phyloP scores from a whole-genome alignment of 1,284 basidiomycete genomes.

The Pseudozyma sp. region DNA sequence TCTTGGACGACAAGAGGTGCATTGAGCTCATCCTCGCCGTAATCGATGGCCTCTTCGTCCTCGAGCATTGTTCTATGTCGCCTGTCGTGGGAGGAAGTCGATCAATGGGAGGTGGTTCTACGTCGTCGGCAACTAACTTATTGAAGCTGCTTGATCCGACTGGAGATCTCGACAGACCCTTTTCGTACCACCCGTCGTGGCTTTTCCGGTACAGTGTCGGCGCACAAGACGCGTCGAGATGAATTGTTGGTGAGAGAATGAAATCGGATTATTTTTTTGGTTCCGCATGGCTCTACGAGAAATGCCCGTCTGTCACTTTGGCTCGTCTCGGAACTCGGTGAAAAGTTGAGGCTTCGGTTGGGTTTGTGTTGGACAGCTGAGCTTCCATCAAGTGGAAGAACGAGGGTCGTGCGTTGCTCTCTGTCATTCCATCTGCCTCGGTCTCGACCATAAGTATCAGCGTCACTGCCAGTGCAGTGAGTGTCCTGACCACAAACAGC shows the following conservation, averaged over 20 bases:
- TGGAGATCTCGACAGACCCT: background rate
- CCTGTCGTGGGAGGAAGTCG: too few species aligned
- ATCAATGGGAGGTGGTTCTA: too few species aligned
- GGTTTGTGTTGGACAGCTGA: slow-evolving; percentile 1
- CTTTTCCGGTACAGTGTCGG: background rate
- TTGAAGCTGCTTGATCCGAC: too few species aligned
- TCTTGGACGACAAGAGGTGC: slow-evolving; percentile 22
- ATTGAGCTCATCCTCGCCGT: slow-evolving; percentile 43
- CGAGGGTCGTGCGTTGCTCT: background rate
- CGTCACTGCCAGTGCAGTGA: too few species aligned
- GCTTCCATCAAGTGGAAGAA: background rate
- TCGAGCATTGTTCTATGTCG: slow-evolving; percentile 27
- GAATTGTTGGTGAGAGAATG: too few species aligned
- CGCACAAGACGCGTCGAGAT: background rate
- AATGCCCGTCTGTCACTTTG: background rate
- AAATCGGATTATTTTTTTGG: too few species aligned
- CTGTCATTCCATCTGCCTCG: background rate
- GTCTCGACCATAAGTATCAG: too few species aligned
- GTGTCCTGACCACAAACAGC: background rate
- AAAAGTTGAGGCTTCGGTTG: background rate
- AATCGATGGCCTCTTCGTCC: slow-evolving; percentile 51
- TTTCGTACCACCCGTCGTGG: too few species aligned
- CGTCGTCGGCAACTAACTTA: too few species aligned
- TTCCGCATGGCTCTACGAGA: too few species aligned
- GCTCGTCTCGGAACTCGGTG: slow-evolving; percentile 10